Percentiles rank a stretch among this genome's conserved stretches.
phyloP scores from a whole-genome alignment of 148 eudicot species.

The Rhododendron williamsianum region DNA sequence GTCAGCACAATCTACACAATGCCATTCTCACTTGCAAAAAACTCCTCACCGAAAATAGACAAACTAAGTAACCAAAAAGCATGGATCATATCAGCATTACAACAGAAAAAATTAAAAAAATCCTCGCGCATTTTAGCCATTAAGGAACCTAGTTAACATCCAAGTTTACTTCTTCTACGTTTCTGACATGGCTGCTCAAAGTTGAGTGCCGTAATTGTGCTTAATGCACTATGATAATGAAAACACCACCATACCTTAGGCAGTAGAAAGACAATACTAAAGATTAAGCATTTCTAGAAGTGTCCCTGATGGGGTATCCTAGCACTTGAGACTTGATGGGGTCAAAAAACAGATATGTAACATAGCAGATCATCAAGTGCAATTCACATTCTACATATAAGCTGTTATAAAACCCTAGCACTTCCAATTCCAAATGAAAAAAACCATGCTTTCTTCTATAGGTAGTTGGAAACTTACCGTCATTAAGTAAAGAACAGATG shows the following conservation, averaged over 20 bases:
- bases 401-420: neutral
- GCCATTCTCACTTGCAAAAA: neutral
- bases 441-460: neutral
- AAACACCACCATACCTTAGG: neutral
- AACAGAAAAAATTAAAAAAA: neutral
- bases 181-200: neutral
- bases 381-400: neutral
- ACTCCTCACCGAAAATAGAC: neutral
- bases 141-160: neutral
- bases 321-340: neutral
- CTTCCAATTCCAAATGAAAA: neutral
- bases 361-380: neutral
- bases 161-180: neutral
- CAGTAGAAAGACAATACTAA: neutral
- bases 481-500: slow-evolving; percentile 86
- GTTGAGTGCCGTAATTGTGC: neutral
- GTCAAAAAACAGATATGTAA: neutral
- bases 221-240: neutral
- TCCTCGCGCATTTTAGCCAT: neutral
- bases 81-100: neutral
- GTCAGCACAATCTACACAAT: neutral
- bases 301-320: neutral
- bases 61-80: no score
- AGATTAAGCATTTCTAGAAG: neutral
- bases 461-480: slow-evolving; percentile 43